Evolutionary conservation across 2,329 filamentous ascomycete species (phyloP).

Genomic region (Aspergillus spinulosporus): DNA sequence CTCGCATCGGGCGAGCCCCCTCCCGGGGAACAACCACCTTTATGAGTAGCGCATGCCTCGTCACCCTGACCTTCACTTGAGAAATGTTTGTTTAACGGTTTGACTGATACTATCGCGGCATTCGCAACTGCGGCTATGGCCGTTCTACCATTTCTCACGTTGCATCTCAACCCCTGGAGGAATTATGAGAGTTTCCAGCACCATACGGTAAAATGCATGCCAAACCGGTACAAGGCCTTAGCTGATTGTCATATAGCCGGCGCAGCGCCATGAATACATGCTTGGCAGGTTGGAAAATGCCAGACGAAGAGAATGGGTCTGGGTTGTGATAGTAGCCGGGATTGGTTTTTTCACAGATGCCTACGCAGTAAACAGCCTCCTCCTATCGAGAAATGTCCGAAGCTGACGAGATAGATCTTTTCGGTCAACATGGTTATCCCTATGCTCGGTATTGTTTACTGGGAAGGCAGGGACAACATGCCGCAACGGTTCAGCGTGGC

Average conservation of each 20-base stretch:
- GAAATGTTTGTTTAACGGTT: no score
- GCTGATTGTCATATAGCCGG: slow-evolving; percentile 2
- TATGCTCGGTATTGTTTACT: slow-evolving; percentile 17
- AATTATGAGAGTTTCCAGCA: slow-evolving; percentile 18
- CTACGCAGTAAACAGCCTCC: slow-evolving; percentile 11
- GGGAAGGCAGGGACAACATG: background rate
- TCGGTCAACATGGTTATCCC: slow-evolving; percentile 22
- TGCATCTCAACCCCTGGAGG: slow-evolving; percentile 19
- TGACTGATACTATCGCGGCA: no score
- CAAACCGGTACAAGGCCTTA: background rate
- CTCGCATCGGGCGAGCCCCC: slow-evolving; percentile 1
- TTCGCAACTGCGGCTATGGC: no score
- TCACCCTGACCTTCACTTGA: no score
- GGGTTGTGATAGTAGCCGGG: slow-evolving; percentile 18
- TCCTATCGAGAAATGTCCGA: no score
- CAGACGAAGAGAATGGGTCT: slow-evolving; percentile 18
- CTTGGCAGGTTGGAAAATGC: slow-evolving; percentile 18
- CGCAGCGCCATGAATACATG: slow-evolving; percentile 18
- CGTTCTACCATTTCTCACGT: background rate
- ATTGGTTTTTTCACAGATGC: slow-evolving; percentile 21
- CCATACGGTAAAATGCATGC: slow-evolving; percentile 8
- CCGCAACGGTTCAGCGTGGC: slow-evolving; percentile 13
- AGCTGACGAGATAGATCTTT: slow-evolving; percentile 17
- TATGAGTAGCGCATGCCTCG: background rate
- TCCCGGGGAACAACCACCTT: no score